Evolutionary conservation across 2,329 filamentous ascomycete species (phyloP), one percentile per base, ranked within the genome.

Genomic region (Xylariales sp.): DNA sequence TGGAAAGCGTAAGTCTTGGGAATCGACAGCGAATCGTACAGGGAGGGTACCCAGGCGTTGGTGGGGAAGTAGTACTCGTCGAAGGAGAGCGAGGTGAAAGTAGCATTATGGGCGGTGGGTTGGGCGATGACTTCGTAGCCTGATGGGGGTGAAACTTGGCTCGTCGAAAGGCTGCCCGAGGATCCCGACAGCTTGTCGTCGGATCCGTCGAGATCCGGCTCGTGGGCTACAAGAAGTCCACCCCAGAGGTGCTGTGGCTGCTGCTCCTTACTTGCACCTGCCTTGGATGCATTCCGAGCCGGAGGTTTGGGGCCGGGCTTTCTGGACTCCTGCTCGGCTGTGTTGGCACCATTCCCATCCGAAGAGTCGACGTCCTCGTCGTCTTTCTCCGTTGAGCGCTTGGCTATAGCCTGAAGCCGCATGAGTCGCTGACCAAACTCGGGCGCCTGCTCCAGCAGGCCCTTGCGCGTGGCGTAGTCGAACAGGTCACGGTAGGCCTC

Each of bases 401-500:
- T 74, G 2, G 71, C 65, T 13, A 83, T 64, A 2, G 64, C 60
- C 4, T 80, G 63, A 41, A 88, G 79, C 23, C 66, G 74, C 49
- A 80, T 72, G 11, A 88, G 64, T 35, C 78, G 72, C 19, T 67
- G 65, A 4, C 71, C 73, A 27, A 85, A 68, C 13, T 74, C 69
- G 1, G 82, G 74, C 6, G 74, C 67, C 23, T 69, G 56, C 23
- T 77, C 67, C 6, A 83, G 60, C 15, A 85, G 53, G n/a, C 79
- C 77, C 39, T 75, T 70, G 21, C 65, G 60, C 16, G 80, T 54
- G 3, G 78, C 73, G 27, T 74, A 74, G 45, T 86, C 76, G 44
- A 85, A 78, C 17, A 91, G 74, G 21, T 67, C 70, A 47, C 80
- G 66, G 49, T 94, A 89, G 0, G 79, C 75, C 36, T 72, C 78